These are phyloP conservation scores for Mortierella sp. DNA, from an alignment of 371 early-diverging fungal genomes.

Conservation along the genomic window DNA sequence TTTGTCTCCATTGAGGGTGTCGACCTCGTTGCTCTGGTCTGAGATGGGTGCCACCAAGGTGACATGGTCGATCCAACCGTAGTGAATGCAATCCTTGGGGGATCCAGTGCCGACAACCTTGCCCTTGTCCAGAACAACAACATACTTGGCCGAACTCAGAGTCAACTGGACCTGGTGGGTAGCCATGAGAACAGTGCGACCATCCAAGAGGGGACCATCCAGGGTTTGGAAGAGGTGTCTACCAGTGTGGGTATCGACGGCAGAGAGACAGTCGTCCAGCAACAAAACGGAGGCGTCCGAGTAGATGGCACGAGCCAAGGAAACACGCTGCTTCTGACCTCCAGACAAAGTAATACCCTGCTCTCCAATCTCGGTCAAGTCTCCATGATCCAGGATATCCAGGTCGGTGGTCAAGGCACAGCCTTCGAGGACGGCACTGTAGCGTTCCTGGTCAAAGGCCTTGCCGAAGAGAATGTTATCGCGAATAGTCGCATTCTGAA, in stretches of 20 bases:
- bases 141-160: slow-evolving; percentile 69
- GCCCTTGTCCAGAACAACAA: slow-evolving; percentile 81
- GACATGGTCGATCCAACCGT: slow-evolving; percentile 64
- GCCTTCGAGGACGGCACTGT: slow-evolving; percentile 72
- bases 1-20: slow-evolving; percentile 30
- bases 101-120: slow-evolving; percentile 59
- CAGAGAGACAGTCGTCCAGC: slow-evolving; percentile 89
- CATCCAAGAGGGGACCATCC: slow-evolving; percentile 74
- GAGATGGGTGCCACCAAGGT: slow-evolving; percentile 15
- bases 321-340: slow-evolving; percentile 85
- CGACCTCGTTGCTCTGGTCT: slow-evolving; percentile 25
- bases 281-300: slow-evolving; percentile 77
- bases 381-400: slow-evolving; percentile 84
- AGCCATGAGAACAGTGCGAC: slow-evolving; percentile 86
- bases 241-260: slow-evolving; percentile 91
- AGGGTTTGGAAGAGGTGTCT: slow-evolving; percentile 82
- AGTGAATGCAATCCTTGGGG: slow-evolving; percentile 59
- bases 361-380: slow-evolving; percentile 94
- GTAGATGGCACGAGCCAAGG: slow-evolving; percentile 89
- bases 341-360: slow-evolving; percentile 83
- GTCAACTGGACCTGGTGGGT: slow-evolving; percentile 91
- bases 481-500: slow-evolving; percentile 85
- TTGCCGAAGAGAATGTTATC: slow-evolving; percentile 91
- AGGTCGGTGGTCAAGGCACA: slow-evolving; percentile 83
- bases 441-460: slow-evolving; percentile 71